phyloP scores from a whole-genome alignment of 306 rosid species.

The Sphenostylis stenocarpa region DNA sequence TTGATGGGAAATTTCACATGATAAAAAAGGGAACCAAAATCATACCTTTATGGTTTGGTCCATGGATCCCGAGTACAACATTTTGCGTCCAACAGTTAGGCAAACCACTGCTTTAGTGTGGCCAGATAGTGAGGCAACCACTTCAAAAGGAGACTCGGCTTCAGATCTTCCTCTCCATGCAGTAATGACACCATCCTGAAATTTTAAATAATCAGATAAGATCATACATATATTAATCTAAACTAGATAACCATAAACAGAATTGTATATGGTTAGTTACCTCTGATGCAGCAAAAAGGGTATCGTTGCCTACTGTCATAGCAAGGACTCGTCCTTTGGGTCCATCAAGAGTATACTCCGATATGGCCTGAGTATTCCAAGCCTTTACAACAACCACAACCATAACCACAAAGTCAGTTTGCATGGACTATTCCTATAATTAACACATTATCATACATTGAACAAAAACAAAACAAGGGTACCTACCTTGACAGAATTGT shows the following conservation, averaged over 20 bases:
- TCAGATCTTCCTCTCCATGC: conserved; percentile 42
- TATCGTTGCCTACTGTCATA: conserved; percentile 37
- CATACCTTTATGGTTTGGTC: conserved; percentile 47
- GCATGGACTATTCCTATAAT: conserved; percentile 34
- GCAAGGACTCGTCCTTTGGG: conserved; percentile 42
- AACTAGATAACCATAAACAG: no score
- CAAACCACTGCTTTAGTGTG: conserved; percentile 33
- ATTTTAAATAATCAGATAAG: neutral
- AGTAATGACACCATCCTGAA: conserved; percentile 41
- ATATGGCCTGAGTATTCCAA: conserved; percentile 40
- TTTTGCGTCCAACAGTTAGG: conserved; percentile 34
- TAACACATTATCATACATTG: neutral
- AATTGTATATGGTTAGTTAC: conserved; percentile 34
- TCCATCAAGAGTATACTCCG: conserved; percentile 39
- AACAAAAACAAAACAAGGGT: neutral
- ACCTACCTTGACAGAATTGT: conserved; percentile 44
- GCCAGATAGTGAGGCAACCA: conserved; percentile 35
- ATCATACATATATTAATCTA: neutral
- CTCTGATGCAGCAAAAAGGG: conserved; percentile 45
- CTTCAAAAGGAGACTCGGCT: conserved; percentile 26
- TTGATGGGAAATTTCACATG: no score
- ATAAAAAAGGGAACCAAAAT: no score
- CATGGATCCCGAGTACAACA: conserved; percentile 45
- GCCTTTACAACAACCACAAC: conserved; percentile 47
- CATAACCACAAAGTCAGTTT: neutral